Percentiles rank a stretch among this genome's conserved stretches.
Conservation (phyloP, 306 rosid genomes). For the Trifolium repens region DNA sequence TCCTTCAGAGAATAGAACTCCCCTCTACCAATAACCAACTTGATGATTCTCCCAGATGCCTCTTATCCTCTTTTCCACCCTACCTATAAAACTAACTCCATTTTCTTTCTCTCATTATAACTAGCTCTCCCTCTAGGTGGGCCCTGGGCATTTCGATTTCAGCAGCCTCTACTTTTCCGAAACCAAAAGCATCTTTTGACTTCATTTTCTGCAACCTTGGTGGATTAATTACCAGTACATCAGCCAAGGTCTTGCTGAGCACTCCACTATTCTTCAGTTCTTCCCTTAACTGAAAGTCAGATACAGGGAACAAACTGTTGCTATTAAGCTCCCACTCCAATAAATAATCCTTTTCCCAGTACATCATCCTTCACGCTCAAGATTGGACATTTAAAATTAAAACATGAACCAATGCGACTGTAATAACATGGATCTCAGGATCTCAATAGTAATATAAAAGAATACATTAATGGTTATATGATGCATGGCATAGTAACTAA, state of each 20-base stretch:
- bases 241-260: background rate
- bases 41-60: background rate
- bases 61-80: background rate
- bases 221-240: background rate
- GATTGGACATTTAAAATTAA: background rate
- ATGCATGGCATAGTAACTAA: constrained; percentile 12
- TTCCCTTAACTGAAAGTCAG: background rate
- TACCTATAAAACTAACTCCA: background rate
- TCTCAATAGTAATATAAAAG: constrained; percentile 18
- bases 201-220: background rate
- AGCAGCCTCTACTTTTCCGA: background rate
- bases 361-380: background rate
- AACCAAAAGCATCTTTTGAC: background rate
- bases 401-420: background rate
- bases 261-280: background rate
- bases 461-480: constrained; percentile 7
- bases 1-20: background rate
- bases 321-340: background rate
- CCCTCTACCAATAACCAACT: background rate
- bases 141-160: background rate
- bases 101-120: background rate
- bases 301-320: background rate
- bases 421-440: background rate
- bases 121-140: background rate
- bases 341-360: background rate